Conservation (phyloP, 2,329 filamentous ascomycete species). For the Aspergillus sp. region DNA sequence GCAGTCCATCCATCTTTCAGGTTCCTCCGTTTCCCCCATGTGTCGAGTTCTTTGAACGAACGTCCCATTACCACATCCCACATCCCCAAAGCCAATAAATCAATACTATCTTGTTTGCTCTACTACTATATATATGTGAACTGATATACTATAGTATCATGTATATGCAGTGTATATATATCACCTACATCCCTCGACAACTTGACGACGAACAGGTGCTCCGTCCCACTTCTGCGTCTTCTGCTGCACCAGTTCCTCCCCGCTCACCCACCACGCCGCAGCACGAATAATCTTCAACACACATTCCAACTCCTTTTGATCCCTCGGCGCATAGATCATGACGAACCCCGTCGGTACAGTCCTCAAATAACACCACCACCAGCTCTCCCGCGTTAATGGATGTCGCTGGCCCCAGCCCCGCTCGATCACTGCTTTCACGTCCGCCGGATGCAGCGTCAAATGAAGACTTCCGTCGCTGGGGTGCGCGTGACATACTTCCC, state of each 20-base stretch:
- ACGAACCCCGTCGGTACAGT: slow-evolving; percentile 75
- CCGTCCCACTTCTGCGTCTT: neutral
- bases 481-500: slow-evolving; percentile 83
- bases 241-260: slow-evolving; percentile 14
- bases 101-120: too few species aligned
- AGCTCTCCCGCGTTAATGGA: slow-evolving; percentile 55
- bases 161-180: too few species aligned
- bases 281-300: slow-evolving; percentile 72
- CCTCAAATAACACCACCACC: slow-evolving; percentile 61
- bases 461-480: slow-evolving; percentile 76
- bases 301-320: slow-evolving; percentile 66
- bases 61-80: too few species aligned
- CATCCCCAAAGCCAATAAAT: too few species aligned
- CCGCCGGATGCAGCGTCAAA: slow-evolving; percentile 75
- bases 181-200: neutral
- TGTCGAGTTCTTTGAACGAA: too few species aligned
- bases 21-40: too few species aligned
- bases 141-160: too few species aligned
- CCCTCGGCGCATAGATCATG: slow-evolving; percentile 78
- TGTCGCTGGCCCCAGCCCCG: slow-evolving; percentile 77
- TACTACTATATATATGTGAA: too few species aligned
- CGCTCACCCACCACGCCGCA: slow-evolving; percentile 64
- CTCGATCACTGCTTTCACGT: slow-evolving; percentile 70
- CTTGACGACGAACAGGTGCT: neutral
- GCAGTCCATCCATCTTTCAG: too few species aligned